Percentiles rank a stretch among this genome's conserved stretches.
These are phyloP conservation scores for Dicorynia guianensis DNA, from an alignment of 306 rosid species.

Conservation along the genomic window DNA sequence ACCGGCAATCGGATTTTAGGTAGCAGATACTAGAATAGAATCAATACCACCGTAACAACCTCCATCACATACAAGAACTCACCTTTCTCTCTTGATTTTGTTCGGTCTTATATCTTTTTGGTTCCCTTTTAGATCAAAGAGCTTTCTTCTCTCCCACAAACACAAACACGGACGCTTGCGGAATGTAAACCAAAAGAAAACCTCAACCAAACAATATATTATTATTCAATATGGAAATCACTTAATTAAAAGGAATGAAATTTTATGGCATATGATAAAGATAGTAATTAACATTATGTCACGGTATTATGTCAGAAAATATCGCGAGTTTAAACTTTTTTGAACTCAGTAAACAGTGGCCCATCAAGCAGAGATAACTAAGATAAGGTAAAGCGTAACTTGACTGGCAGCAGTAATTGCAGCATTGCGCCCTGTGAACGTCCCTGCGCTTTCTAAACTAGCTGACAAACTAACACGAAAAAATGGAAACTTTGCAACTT, in stretches of 20 bases:
- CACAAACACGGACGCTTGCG: slow-evolving; percentile 5
- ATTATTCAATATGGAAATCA: neutral
- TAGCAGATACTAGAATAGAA: slow-evolving; percentile 5
- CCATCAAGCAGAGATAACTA: neutral
- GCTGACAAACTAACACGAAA: neutral
- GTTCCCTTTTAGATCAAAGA: slow-evolving; percentile 44
- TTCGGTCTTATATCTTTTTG: slow-evolving; percentile 38
- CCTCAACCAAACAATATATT: neutral
- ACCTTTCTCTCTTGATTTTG: slow-evolving; percentile 33
- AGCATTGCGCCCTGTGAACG: neutral
- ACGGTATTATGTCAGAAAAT: slow-evolving; percentile 28
- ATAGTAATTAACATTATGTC: slow-evolving; percentile 19
- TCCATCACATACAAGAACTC: slow-evolving; percentile 36
- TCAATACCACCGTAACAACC: slow-evolving; percentile 11
- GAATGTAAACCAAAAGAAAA: slow-evolving; percentile 37
- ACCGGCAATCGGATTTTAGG: slow-evolving; percentile 5
- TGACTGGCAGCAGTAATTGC: neutral
- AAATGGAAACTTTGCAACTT: too few species aligned
- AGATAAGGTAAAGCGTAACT: neutral
- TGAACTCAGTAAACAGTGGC: neutral
- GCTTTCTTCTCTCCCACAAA: slow-evolving; percentile 10
- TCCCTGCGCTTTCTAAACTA: neutral
- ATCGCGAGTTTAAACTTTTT: slow-evolving; percentile 25
- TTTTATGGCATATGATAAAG: slow-evolving; percentile 21
- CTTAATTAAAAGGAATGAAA: neutral